Percentiles rank a stretch among this genome's conserved stretches.
Evolutionary conservation across 192 early-diverging fungal species (phyloP).

Genomic region (Obelidium mucronatum): DNA sequence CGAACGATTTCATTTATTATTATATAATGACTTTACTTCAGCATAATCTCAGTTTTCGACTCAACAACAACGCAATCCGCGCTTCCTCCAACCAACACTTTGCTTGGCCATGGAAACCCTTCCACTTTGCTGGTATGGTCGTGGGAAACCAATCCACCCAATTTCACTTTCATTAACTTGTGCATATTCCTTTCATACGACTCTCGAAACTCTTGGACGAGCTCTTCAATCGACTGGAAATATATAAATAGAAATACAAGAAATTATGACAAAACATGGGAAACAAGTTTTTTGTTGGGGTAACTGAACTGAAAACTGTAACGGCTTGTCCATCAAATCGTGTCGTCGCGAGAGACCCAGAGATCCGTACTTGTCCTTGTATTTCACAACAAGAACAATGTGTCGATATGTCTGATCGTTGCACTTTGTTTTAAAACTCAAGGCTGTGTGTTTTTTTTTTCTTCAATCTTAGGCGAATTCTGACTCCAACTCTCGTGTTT

Average conservation of each 20-base stretch:
- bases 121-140: conserved; percentile 37
- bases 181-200: conserved; percentile 47
- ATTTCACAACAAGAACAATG: conserved; percentile 51
- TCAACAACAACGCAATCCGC: too few species aligned
- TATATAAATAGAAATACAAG: background rate
- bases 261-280: background rate
- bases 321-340: conserved; percentile 51
- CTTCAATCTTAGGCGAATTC: background rate
- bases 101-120: conserved; percentile 48
- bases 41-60: too few species aligned
- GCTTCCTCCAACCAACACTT: too few species aligned
- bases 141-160: conserved; percentile 41
- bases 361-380: conserved; percentile 47
- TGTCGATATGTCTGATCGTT: conserved; percentile 46
- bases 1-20: too few species aligned
- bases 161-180: conserved; percentile 45
- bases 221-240: conserved; percentile 30
- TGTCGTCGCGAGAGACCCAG: conserved; percentile 50
- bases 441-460: conserved; percentile 19
- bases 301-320: conserved; percentile 47
- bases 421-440: conserved; percentile 45
- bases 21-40: too few species aligned
- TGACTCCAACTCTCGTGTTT: background rate
- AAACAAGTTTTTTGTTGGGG: too few species aligned
- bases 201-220: conserved; percentile 44